A percentile compares a stretch with the other conserved stretches of the same genome.
Evolutionary conservation across 148 eudicot genomes (phyloP).

Genomic region (Mesembryanthemum crystallinum): DNA sequence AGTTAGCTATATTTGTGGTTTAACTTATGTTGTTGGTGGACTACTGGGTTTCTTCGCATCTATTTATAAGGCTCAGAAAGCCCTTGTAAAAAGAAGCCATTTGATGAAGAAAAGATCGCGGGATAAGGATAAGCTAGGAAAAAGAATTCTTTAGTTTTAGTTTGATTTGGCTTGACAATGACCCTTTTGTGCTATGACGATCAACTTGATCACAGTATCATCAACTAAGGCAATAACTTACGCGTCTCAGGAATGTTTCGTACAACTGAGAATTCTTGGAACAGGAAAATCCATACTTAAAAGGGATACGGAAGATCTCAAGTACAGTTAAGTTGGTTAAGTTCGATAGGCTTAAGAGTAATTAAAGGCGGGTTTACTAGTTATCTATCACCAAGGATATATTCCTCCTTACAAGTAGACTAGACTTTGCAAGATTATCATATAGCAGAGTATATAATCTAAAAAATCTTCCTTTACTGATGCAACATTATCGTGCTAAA

Average conservation of each 20-base stretch:
- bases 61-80: conserved; percentile 22
- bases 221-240: conserved; percentile 1
- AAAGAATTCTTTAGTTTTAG: conserved; percentile 5
- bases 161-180: conserved; percentile 19
- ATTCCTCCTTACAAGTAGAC: conserved; percentile 13
- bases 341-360: not conserved
- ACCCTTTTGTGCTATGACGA: conserved; percentile 1
- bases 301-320: conserved; percentile 13
- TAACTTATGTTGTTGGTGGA: conserved; percentile 17
- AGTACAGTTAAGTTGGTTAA: conserved; percentile 7
- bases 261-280: not conserved
- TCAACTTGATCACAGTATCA: conserved; percentile 19
- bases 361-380: not conserved
- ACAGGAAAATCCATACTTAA: conserved; percentile 7
- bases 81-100: not conserved
- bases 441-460: not conserved
- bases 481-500: not conserved
- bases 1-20: too few species aligned
- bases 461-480: conserved; percentile 9
- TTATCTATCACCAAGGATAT: conserved; percentile 9
- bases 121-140: conserved; percentile 28
- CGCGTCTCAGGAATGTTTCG: not conserved
- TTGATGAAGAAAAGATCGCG: not conserved
- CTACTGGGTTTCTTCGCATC: not conserved
- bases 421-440: conserved; percentile 13